phyloP scores from a whole-genome alignment of 768 basidiomycete genomes.

The Clitopilus passeckerianus region DNA sequence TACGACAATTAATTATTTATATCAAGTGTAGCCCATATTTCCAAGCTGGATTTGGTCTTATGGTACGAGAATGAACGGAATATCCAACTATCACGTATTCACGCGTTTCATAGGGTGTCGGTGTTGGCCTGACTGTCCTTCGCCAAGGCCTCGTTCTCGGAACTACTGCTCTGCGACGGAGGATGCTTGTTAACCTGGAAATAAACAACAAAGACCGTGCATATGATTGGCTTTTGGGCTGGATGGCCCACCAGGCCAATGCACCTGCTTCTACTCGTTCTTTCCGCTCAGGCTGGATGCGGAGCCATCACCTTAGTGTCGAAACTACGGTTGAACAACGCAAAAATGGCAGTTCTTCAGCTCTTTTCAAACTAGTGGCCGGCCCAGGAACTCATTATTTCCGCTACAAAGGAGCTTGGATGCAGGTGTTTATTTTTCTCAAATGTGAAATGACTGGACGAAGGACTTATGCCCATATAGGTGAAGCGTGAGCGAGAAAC shows the following conservation, averaged over 20 bases:
- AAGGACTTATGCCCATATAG: conserved; percentile 32
- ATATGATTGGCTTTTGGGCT: conserved; percentile 95
- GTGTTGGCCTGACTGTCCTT: conserved; percentile 74
- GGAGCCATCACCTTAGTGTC: conserved; percentile 91
- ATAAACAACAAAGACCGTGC: conserved; percentile 93
- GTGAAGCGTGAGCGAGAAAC: conserved; percentile 94
- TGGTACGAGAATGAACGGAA: conserved; percentile 47
- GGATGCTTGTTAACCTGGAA: conserved; percentile 92
- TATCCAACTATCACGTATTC: conserved; percentile 2
- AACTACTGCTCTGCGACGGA: conserved; percentile 72
- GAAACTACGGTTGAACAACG: conserved; percentile 87
- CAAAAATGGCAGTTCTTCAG: conserved; percentile 87
- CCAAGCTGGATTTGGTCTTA: conserved; percentile 95
- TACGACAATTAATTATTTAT: conserved; percentile 9
- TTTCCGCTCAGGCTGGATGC: conserved; percentile 43
- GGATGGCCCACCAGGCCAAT: conserved; percentile 79
- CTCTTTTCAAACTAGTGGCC: conserved; percentile 89
- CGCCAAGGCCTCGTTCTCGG: conserved; percentile 67
- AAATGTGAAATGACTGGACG: background rate
- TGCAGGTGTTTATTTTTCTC: conserved; percentile 59
- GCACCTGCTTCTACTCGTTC: conserved; percentile 16
- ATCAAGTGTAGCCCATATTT: conserved; percentile 84
- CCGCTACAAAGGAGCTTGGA: conserved; percentile 88
- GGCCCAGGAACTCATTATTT: conserved; percentile 95
- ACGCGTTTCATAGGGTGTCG: conserved; percentile 66